Percentiles rank a stretch among this genome's conserved stretches.
phyloP scores from a whole-genome alignment of 2,329 filamentous ascomycete species.

The Apiospora sp. region DNA sequence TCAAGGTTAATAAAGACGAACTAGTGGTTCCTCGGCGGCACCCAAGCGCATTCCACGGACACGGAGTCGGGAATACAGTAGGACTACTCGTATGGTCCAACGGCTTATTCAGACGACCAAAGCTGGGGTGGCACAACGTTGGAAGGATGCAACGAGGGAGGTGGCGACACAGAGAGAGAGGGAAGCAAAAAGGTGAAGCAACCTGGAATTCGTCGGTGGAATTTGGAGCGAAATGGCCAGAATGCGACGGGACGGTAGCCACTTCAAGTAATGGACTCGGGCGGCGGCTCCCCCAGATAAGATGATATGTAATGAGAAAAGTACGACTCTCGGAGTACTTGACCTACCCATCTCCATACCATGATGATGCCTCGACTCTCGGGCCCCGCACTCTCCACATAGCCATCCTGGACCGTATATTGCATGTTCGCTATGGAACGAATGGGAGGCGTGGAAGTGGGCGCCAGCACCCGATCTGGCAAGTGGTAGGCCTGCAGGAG shows the following conservation, averaged over 20 bases:
- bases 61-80: background rate
- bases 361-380: conserved; percentile 38
- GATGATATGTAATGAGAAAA: conserved; percentile 5
- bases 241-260: background rate
- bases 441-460: conserved; percentile 2
- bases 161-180: background rate
- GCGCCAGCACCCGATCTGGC: background rate
- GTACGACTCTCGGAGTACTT: background rate
- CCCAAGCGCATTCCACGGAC: conserved; percentile 17
- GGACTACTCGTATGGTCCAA: background rate
- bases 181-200: background rate
- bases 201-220: background rate
- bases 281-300: conserved; percentile 15
- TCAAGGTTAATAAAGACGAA: conserved; percentile 7
- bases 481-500: background rate
- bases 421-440: background rate
- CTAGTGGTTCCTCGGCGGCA: conserved; percentile 16
- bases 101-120: conserved; percentile 1
- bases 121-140: background rate
- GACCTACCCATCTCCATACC: background rate
- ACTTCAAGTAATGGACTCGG: conserved; percentile 6
- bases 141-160: no score
- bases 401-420: conserved; percentile 8
- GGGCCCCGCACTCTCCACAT: conserved; percentile 35
- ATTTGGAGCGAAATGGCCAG: background rate